Evolutionary conservation across 2,329 filamentous ascomycete genomes (phyloP), one percentile per base, ranked within the genome.

Genomic region (Pseudocercospora fuligena): DNA sequence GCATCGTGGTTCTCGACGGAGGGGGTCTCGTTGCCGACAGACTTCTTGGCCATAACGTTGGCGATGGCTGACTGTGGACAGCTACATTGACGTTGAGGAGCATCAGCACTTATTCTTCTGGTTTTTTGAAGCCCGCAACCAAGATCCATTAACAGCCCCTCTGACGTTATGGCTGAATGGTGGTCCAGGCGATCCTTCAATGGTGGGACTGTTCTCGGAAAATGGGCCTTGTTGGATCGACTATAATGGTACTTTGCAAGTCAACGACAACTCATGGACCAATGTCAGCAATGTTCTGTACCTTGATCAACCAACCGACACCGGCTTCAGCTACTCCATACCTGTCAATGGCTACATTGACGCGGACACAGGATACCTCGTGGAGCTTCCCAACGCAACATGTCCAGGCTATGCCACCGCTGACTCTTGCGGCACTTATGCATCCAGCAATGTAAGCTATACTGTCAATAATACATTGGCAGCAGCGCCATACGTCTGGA

Each of bases 231-330:
- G 51, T 65, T 66, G 62, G 36, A 53, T 63, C 3, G 63, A 64
- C 43, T 64, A 71, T 62, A 60, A 73, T 54, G 63, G 65, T 46
- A 70, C 66, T 68, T 80, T 80, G 0, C 74, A 74, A n/a, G 65
- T 81, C 21, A 90, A 88, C 71, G 83, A 86, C 2, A 88, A 83
- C 80, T 49, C 87, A 0, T 90, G 87, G 86, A 88, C 87, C 23
- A 70, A 72, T 46, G 60, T 54, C 16, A 91, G 90, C 53, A 90
- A 90, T 69, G 86, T 91, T 83, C 84, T 92, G 14, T 92, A 89
- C 76, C 85, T 92, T 70, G 89, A 92, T 70, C 86, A 91, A 76
- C 90, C 87, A 4, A 84, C 82, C 8, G 83, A 85, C 53, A 84
- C 87, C 5, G 87, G 87, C 0, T 85, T 88, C 71, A 87, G 84